Percentiles rank a stretch among this genome's conserved stretches.
phyloP scores from a whole-genome alignment of 305 asterid genomes.

The Fraxinus xanthoxyloides region DNA sequence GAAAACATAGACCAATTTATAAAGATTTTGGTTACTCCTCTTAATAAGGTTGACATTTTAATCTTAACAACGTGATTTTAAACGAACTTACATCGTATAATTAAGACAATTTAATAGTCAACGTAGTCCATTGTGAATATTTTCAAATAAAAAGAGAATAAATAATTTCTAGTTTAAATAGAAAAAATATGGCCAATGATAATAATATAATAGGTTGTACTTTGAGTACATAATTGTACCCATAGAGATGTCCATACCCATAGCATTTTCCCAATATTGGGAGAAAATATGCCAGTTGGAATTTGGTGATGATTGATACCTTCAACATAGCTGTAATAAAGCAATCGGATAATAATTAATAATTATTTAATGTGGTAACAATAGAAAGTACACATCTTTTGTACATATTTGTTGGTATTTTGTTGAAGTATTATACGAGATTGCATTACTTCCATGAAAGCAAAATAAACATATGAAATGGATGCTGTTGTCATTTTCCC shows the following conservation, averaged over 20 bases:
- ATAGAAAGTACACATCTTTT: background rate
- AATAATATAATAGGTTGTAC: too few relatives aligned
- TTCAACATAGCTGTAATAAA: background rate
- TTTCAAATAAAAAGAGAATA: background rate
- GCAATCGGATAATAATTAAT: background rate
- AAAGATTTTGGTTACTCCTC: too few relatives aligned
- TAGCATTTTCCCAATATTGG: too few relatives aligned
- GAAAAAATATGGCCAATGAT: background rate
- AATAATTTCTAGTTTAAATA: background rate
- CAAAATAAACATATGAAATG: background rate
- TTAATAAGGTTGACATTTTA: too few relatives aligned
- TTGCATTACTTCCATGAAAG: background rate
- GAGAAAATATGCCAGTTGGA: background rate
- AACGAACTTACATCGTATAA: background rate
- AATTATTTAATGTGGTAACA: too few relatives aligned
- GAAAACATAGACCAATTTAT: too few relatives aligned
- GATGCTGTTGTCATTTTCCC: background rate
- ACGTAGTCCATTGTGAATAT: background rate
- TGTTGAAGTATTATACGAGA: background rate
- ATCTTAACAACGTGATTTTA: too few relatives aligned
- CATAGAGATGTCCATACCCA: too few relatives aligned
- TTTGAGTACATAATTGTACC: too few relatives aligned
- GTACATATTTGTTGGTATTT: too few relatives aligned
- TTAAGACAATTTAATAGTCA: background rate
- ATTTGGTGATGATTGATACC: background rate